Percentiles rank a stretch among this genome's conserved stretches.
phyloP scores from a whole-genome alignment of 2,329 filamentous ascomycete species.

The Calycina marina region DNA sequence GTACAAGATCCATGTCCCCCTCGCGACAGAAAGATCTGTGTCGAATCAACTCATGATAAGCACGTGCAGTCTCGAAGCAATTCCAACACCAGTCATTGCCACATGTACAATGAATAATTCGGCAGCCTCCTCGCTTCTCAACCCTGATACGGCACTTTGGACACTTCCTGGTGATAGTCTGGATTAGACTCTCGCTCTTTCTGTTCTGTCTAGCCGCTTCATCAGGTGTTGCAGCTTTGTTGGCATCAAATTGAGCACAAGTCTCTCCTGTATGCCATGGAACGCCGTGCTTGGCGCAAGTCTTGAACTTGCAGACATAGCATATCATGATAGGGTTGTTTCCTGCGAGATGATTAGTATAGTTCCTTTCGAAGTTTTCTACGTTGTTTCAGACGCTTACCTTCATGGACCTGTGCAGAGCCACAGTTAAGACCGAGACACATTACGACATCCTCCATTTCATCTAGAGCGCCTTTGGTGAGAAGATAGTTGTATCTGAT shows the following conservation, averaged over 20 bases:
- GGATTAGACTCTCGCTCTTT: too few species aligned
- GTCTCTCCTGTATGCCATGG: not conserved
- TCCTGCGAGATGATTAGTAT: not conserved
- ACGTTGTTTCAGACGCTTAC: not conserved
- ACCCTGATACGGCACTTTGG: too few species aligned
- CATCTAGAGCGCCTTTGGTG: not conserved
- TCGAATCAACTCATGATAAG: too few species aligned
- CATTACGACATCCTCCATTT: not conserved
- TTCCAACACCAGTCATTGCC: too few species aligned
- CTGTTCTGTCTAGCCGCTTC: too few species aligned
- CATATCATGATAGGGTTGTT: not conserved
- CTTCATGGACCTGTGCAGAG: not conserved
- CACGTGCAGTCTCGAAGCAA: too few species aligned
- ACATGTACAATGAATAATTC: too few species aligned
- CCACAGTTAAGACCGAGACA: not conserved
- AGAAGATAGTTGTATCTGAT: not conserved
- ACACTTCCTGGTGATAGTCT: too few species aligned
- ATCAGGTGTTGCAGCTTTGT: not conserved
- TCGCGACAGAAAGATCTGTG: too few species aligned
- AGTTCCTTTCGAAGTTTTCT: not conserved
- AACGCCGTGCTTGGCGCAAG: not conserved
- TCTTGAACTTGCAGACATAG: not conserved
- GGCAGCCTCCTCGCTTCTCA: too few species aligned
- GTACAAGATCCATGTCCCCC: too few species aligned
- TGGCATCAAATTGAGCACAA: not conserved